Evolutionary conservation across 2,329 filamentous ascomycete species (phyloP), one percentile per base, ranked within the genome.

Genomic region (Paecilomyces sp.): DNA sequence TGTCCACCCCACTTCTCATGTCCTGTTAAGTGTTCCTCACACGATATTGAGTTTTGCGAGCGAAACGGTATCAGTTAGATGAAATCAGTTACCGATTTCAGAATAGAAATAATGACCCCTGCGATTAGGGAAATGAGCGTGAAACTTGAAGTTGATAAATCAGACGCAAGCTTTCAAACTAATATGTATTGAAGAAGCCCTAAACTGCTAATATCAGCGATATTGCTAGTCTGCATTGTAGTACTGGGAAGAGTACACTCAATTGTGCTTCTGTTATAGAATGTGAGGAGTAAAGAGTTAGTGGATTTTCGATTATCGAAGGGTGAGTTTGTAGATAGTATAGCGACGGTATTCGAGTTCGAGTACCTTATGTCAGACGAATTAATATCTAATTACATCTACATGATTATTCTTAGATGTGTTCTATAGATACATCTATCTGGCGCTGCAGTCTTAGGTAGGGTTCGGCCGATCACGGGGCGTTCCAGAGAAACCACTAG

Each of bases 401-500:
- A 5, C 31, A 33, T 12, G 8, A 33, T n/a, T n/a, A n/a, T n/a
- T n/a, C n/a, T n/a, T n/a, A n/a, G n/a, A 22, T 22, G 9, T 55
- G 28, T 55, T 18, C 25, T 25, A 5, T 18, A 56, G 41, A 31
- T 4, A 31, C 3, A 31, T 3, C 1, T 33, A 33, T 33, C 31
- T 33, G 8, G 31, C 8, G 31, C 8, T 3, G 31, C 31, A 58
- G 33, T 2, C 22, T 53, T 55, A 51, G 47, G 5, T 31, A 31
- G 57, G 57, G 33, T 53, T 36, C 9, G 51, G 50, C 51, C 22
- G 30, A 55, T 58, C 57, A 61, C 60, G 60, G 18, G 22, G 18
- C 33, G 52, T 15, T 33, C 25, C 28, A 3, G 6, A 25, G 30
- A 25, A 36, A 56, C 54, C 54, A 56, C 22, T 28, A 25, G 33